A percentile compares a stretch with the other conserved stretches of the same genome.
Evolutionary conservation across 495 filamentous ascomycete species (phyloP).

Genomic region (Penicillium diatomitis): DNA sequence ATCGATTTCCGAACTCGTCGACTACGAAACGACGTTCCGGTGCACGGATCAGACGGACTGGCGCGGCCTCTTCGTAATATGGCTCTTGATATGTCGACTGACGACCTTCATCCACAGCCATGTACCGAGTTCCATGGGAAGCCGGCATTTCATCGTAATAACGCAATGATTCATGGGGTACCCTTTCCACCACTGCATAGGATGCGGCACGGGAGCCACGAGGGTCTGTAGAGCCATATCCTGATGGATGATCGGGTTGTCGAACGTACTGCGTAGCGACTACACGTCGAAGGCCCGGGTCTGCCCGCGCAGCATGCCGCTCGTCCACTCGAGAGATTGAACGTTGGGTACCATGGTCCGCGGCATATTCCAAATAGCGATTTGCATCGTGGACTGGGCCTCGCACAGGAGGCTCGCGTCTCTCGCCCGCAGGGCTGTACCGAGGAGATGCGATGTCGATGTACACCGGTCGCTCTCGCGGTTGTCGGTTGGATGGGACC

Average conservation of each 20-base stretch:
- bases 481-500: constrained; percentile 31
- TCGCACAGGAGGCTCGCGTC: constrained; percentile 21
- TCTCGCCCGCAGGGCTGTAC: constrained; percentile 32
- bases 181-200: constrained; percentile 48
- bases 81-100: constrained; percentile 44
- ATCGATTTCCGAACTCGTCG: constrained; percentile 63
- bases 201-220: constrained; percentile 49
- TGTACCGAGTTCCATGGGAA: constrained; percentile 32
- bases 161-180: constrained; percentile 34
- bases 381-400: constrained; percentile 30
- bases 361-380: constrained; percentile 26
- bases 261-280: constrained; percentile 47
- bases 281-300: constrained; percentile 49
- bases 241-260: constrained; percentile 40
- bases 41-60: constrained; percentile 47
- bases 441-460: constrained; percentile 41
- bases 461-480: constrained; percentile 37
- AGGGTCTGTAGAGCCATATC: constrained; percentile 35
- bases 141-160: constrained; percentile 50
- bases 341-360: constrained; percentile 28
- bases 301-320: constrained; percentile 39
- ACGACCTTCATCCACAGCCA: constrained; percentile 47
- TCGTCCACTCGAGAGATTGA: constrained; percentile 33
- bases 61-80: constrained; percentile 30
- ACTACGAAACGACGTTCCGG: constrained; percentile 55